Evolutionary conservation across 192 early-diverging fungal species (phyloP).

Genomic region (Backusella parvicylindrica): DNA sequence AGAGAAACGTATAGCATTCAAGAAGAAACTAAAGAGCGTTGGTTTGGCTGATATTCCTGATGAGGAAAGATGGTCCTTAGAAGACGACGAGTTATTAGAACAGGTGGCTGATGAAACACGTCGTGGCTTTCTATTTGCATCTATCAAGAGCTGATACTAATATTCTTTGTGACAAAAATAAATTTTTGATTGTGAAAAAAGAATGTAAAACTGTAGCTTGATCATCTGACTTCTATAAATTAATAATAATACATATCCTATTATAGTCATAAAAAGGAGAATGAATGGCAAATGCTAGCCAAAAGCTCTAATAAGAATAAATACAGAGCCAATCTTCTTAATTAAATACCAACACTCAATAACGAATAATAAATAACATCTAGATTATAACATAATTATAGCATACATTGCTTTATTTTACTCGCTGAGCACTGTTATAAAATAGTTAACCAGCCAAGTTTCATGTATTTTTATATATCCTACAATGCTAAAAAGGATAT

Average conservation of each 20-base stretch:
- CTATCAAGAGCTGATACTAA: not conserved
- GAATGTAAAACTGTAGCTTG: not conserved
- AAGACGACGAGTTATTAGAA: conserved; percentile 7
- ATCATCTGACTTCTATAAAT: not conserved
- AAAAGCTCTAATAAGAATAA: not conserved
- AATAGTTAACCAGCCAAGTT: not conserved
- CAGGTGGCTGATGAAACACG: not conserved
- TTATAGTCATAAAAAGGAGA: too few relatives aligned
- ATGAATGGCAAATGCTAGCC: not conserved
- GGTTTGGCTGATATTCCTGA: conserved; percentile 12
- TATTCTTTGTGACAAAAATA: not conserved
- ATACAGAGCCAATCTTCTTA: not conserved
- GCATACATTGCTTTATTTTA: not conserved
- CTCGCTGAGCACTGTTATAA: too few relatives aligned
- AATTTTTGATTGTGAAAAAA: not conserved
- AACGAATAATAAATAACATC: not conserved
- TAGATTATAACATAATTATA: not conserved
- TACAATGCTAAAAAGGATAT: not conserved
- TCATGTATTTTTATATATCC: not conserved
- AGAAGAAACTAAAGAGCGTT: not conserved
- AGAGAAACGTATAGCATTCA: conserved; percentile 4
- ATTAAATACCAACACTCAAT: not conserved
- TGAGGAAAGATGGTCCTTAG: conserved; percentile 15
- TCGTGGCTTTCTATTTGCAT: conserved; percentile 14
- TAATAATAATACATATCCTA: too few relatives aligned